Evolutionary conservation across 2,329 filamentous ascomycete species (phyloP).

Genomic region (Phaeoacremonium minimum): DNA sequence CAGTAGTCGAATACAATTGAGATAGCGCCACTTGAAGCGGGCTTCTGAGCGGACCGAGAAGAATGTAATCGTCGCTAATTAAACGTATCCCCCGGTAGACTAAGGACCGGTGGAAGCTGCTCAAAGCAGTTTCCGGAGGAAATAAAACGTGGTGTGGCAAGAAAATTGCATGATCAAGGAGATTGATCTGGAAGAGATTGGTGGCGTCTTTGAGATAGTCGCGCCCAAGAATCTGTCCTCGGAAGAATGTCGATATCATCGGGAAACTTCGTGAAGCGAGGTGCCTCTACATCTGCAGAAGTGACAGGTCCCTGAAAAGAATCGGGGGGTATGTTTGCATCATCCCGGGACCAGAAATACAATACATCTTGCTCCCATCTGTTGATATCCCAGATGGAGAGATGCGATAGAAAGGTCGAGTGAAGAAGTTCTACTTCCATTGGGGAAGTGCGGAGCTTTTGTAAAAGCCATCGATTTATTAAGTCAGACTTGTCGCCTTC

Average conservation of each 20-base stretch:
- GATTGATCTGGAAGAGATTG: background rate
- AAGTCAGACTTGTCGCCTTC: conserved; percentile 36
- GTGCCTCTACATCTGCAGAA: background rate
- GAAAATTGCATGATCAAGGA: no score
- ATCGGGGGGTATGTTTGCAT: conserved; percentile 14
- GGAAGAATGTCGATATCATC: background rate
- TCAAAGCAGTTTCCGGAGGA: no score
- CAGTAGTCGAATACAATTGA: no score
- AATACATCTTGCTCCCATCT: conserved; percentile 39
- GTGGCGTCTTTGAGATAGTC: background rate
- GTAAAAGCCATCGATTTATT: conserved; percentile 49
- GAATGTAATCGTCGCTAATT: no score
- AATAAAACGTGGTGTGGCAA: no score
- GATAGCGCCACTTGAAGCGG: no score
- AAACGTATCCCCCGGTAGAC: no score
- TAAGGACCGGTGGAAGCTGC: no score
- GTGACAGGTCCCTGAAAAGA: conserved; percentile 12
- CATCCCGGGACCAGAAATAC: conserved; percentile 32
- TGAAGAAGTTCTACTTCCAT: conserved; percentile 40
- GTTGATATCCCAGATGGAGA: conserved; percentile 25
- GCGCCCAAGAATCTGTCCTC: background rate
- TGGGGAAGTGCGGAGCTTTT: conserved; percentile 41
- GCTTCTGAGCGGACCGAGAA: no score
- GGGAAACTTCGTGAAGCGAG: background rate
- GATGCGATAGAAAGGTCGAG: conserved; percentile 21